phyloP scores from a whole-genome alignment of 108 stramenopile species.

The Asterionellopsis glacialis region DNA sequence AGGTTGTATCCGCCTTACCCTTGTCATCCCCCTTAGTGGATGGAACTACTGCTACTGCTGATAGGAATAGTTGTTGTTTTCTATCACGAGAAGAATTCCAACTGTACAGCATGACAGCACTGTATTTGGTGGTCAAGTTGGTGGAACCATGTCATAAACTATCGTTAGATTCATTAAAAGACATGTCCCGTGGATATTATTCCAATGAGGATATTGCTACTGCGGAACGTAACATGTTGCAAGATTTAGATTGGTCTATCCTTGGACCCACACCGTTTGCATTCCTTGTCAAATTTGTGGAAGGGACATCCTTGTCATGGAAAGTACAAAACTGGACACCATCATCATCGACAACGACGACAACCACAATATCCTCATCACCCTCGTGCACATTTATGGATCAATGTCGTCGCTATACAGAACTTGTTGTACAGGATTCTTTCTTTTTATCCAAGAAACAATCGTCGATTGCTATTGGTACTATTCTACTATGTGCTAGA shows the following conservation, averaged over 20 bases:
- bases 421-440: neutral
- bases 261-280: slow-evolving; percentile 26
- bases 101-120: slow-evolving; percentile 37
- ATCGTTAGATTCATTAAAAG: slow-evolving; percentile 18
- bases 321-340: too few relatives aligned
- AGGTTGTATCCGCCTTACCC: neutral
- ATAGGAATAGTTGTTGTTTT: neutral
- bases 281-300: slow-evolving; percentile 25
- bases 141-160: slow-evolving; percentile 21
- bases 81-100: slow-evolving; percentile 28
- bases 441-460: neutral
- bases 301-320: neutral
- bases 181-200: slow-evolving; percentile 35
- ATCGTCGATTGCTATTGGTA: neutral
- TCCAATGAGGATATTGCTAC: slow-evolving; percentile 18
- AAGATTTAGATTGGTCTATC: slow-evolving; percentile 26
- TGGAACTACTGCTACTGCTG: too few relatives aligned
- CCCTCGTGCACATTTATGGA: neutral
- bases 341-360: too few relatives aligned
- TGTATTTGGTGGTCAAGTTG: slow-evolving; percentile 51
- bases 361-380: too few relatives aligned
- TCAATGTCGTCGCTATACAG: neutral
- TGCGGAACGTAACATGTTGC: slow-evolving; percentile 31
- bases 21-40: too few relatives aligned
- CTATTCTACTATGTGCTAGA: neutral